phyloP scores from a whole-genome alignment of 192 early-diverging fungal species.

The Kappamyces sp. region DNA sequence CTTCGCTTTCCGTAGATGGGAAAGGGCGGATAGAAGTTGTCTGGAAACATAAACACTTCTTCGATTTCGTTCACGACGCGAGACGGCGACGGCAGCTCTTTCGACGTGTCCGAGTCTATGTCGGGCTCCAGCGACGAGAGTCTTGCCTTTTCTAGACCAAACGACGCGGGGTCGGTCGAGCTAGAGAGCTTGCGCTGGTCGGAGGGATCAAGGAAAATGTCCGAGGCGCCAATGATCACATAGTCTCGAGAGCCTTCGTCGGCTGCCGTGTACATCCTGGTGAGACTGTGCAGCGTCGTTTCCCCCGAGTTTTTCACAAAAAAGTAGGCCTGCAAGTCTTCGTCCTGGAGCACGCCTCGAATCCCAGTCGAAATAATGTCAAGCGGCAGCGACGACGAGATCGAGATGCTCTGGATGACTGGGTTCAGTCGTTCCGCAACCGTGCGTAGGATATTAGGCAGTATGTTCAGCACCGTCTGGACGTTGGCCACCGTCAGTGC shows the following conservation, averaged over 20 bases:
- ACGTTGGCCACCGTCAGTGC: not conserved
- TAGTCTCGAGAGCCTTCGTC: too few relatives aligned
- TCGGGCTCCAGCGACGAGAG: not conserved
- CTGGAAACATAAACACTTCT: constrained; percentile 27
- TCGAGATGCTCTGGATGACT: constrained; percentile 5
- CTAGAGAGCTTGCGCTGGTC: not conserved
- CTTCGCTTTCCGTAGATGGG: constrained; percentile 24
- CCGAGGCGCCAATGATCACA: not conserved
- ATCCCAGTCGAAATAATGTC: constrained; percentile 10
- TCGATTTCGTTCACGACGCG: constrained; percentile 17
- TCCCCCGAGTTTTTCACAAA: not conserved
- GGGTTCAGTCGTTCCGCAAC: not conserved
- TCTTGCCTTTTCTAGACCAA: not conserved
- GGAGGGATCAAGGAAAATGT: not conserved
- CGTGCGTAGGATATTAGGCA: not conserved
- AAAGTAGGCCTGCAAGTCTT: constrained; percentile 15
- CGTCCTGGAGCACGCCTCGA: constrained; percentile 3
- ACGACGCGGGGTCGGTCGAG: not conserved
- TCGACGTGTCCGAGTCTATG: not conserved
- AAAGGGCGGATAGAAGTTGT: constrained; percentile 20
- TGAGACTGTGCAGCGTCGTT: not conserved
- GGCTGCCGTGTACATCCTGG: too few relatives aligned
- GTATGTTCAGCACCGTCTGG: not conserved
- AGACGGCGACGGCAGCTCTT: not conserved
- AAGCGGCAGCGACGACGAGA: not conserved